phyloP scores from a whole-genome alignment of 306 rosid genomes.

The Prinsepia uniflora region DNA sequence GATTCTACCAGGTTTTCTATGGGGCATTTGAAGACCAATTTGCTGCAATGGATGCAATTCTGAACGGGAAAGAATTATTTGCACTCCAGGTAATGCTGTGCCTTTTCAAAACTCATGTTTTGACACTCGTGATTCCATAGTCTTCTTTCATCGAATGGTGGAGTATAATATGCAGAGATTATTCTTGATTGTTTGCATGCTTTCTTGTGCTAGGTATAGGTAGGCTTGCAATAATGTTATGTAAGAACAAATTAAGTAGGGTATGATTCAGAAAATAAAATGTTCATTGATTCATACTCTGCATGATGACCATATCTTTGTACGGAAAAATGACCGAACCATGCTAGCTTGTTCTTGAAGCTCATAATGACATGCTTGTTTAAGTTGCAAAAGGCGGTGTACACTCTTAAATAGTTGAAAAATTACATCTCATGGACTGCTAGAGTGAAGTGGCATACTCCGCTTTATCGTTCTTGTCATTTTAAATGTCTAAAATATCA shows the following conservation, averaged over 20 bases:
- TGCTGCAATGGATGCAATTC: conserved; percentile 80
- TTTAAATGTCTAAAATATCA: not conserved
- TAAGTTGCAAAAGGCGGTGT: not conserved
- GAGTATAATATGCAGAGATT: not conserved
- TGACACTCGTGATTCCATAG: conserved; percentile 22
- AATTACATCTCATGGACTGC: not conserved
- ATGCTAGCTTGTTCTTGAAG: not conserved
- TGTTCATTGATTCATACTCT: not conserved
- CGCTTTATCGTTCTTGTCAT: not conserved
- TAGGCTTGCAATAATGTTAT: not conserved
- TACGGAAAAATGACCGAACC: not conserved
- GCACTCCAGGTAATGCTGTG: conserved; percentile 60
- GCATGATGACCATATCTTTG: not conserved
- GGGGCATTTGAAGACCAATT: conserved; percentile 81
- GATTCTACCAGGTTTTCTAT: conserved; percentile 70
- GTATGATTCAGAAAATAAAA: not conserved
- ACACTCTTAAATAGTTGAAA: not conserved
- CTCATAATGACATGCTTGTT: not conserved
- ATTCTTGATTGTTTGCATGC: not conserved
- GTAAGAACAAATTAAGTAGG: not conserved
- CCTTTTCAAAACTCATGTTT: conserved; percentile 27
- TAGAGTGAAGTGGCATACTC: not conserved
- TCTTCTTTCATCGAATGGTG: not conserved
- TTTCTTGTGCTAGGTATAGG: not conserved
- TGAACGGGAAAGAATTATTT: conserved; percentile 79